Percentiles rank a stretch among this genome's conserved stretches.
Evolutionary conservation across 139 green algal species (phyloP).

Genomic region (Ettlia oleoabundans): DNA sequence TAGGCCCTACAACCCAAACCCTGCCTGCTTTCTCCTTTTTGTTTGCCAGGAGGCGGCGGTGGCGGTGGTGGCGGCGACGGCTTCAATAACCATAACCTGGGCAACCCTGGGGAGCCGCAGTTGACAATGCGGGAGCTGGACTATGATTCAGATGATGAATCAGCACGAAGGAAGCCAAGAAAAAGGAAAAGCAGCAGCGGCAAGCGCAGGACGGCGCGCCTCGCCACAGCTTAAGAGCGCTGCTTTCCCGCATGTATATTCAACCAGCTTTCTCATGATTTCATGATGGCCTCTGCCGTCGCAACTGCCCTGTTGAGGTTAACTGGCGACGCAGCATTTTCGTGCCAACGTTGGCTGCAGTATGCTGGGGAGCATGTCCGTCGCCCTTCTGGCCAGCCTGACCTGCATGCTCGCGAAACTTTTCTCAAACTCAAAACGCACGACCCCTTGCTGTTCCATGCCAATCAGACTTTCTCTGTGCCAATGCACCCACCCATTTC

Average conservation of each 20-base stretch:
- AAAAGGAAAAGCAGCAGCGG: slow-evolving; percentile 10
- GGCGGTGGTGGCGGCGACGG: slow-evolving; percentile 40
- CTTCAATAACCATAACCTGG: slow-evolving; percentile 22
- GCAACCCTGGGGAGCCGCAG: slow-evolving; percentile 19
- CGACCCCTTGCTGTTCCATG: not conserved
- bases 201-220: not conserved
- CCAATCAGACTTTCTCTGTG: not conserved
- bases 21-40: not conserved
- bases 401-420: too few relatives aligned
- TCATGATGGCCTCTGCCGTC: not conserved
- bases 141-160: slow-evolving; percentile 35
- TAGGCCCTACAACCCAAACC: too few relatives aligned
- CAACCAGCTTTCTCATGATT: not conserved
- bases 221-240: slow-evolving; percentile 10
- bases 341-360: too few relatives aligned
- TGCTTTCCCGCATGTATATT: not conserved
- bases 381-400: too few relatives aligned
- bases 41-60: slow-evolving; percentile 10
- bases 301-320: too few relatives aligned
- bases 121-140: slow-evolving; percentile 37
- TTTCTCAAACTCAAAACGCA: too few relatives aligned
- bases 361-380: too few relatives aligned
- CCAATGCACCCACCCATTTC: too few relatives aligned
- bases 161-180: slow-evolving; percentile 22
- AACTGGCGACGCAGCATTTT: too few relatives aligned